Evolutionary conservation across 306 rosid genomes (phyloP), one percentile per base, ranked within the genome.

Genomic region (Quercus robur): DNA sequence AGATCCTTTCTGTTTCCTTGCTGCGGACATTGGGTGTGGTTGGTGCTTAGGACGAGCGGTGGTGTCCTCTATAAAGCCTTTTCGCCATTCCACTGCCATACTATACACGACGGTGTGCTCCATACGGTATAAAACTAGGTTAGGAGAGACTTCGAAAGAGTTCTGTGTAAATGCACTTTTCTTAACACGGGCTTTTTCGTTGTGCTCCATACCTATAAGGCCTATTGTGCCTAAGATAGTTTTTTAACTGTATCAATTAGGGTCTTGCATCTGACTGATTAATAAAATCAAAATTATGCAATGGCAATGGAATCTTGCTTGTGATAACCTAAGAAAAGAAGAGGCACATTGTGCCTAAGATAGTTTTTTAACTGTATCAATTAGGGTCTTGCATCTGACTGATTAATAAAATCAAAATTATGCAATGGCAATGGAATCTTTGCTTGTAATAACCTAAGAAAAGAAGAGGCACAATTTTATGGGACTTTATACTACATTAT

Each of bases 291-390:
- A 35, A 44, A 28, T 17, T 28, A 63, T 30, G 21, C 51, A 17
- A 67, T n/a, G 59, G 5, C 64, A 26, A 59, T 41, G 28, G 19
- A 62, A 69, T 46, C 58, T 77, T 86, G 56, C 77, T 74, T 80
- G 23, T 12, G 1, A 21, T 74, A 69, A 74, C 81, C 76, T 70
- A 17, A 58, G 14, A 19, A 70, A 69, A 54, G 70, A 70, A 74
- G 58, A 17, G 23, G 61, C 26, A 71, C 75, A 28, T 18, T 17
- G 23, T 67, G 71, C 49, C 35, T 67, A 12, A 31, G 25, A 67
- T 30, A 63, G 18, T 1, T 18, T 66, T 66, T 6, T 20, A 18
- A 31, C 21, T 31, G 33, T 66, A 18, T 18, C 25, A 3, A 67
- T 70, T 69, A 52, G 33, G 38, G 77, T 17, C 78, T 57, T 77